Evolutionary conservation across 768 basidiomycete genomes (phyloP), one percentile per base, ranked within the genome.

Genomic region (Holtermanniella nyarrowii): DNA sequence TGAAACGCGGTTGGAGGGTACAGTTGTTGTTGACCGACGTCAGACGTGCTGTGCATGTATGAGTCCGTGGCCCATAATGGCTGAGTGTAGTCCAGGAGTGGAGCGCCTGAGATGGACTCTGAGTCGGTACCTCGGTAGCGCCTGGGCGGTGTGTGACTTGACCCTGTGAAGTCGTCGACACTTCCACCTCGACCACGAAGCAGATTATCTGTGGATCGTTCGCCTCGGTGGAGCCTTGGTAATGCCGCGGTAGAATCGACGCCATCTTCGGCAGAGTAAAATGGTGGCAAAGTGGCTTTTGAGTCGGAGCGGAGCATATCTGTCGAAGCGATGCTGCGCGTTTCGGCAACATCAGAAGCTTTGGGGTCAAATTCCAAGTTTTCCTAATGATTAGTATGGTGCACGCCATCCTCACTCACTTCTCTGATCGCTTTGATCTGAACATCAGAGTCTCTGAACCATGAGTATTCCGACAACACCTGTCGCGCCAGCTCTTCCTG

Each of bases 291-390:
- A 37, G 31, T 59, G 12, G 57, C 57, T 47, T 63, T 63, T 16
- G 48, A 51, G 18, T 48, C 52, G 24, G 20, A 39, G 22, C 61
- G 61, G 18, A 70, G 60, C 64, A 71, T 66, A 22, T 67, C 59
- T 13, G 69, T 66, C 5, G 72, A 70, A 3, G 63, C 77, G 58
- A 88, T 76, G 0, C 86, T 88, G 5, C 82, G 80, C 42, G 77
- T 77, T 59, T 95, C 90, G 61, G 91, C 88, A 44, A 82, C 66
- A 69, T 93, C 50, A 49, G 62, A 57, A 18, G 58, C 55, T n/a
- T 50, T 51, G 23, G 58, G 54, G 52, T 74, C 71, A 62, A 68
- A 72, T n/a, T 69, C 64, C 41, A 74, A 61, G 52, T 72, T 68
- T 59, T 72, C 72, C 61, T 62, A 53, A 44, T 57, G 54, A 41